Percentiles rank a stretch among this genome's conserved stretches.
Conservation (phyloP, 257 asterid genomes). For the Capsicum rhomboideum region DNA sequence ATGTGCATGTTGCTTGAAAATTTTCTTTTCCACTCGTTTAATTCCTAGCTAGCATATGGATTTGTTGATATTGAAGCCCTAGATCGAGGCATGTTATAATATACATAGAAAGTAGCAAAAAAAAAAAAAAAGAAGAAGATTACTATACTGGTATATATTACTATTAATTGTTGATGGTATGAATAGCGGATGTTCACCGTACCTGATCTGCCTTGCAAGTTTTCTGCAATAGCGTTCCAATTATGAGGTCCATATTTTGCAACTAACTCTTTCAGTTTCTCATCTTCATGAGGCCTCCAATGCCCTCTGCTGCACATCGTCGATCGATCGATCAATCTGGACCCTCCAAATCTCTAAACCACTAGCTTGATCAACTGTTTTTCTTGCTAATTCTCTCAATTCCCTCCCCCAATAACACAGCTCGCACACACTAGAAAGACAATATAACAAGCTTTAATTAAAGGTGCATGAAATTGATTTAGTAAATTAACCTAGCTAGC, state of each 20-base stretch:
- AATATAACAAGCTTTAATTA: too few relatives aligned
- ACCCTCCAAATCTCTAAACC: neutral
- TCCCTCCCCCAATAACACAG: too few relatives aligned
- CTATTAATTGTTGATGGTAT: too few relatives aligned
- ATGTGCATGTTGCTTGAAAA: neutral
- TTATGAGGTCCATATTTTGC: constrained; percentile 90
- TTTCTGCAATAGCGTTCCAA: constrained; percentile 91
- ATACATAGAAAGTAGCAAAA: too few relatives aligned
- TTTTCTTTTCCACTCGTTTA: neutral
- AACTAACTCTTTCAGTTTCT: constrained; percentile 65
- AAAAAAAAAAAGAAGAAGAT: too few relatives aligned
- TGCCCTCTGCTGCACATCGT: constrained; percentile 69
- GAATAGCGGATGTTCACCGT: neutral
- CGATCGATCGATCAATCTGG: neutral
- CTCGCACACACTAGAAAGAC: too few relatives aligned
- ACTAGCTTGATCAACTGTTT: neutral
- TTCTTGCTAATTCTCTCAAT: neutral
- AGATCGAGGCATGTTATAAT: neutral
- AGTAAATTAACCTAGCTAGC: neutral
- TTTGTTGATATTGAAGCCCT: neutral
- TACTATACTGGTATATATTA: too few relatives aligned
- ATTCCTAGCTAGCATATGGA: too few relatives aligned
- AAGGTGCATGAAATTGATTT: too few relatives aligned
- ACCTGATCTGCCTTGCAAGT: constrained; percentile 90
- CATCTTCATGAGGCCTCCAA: constrained; percentile 96